Base-by-base conservation (phyloP, 768 basidiomycete species). In the Pisolithus albus region DNA sequence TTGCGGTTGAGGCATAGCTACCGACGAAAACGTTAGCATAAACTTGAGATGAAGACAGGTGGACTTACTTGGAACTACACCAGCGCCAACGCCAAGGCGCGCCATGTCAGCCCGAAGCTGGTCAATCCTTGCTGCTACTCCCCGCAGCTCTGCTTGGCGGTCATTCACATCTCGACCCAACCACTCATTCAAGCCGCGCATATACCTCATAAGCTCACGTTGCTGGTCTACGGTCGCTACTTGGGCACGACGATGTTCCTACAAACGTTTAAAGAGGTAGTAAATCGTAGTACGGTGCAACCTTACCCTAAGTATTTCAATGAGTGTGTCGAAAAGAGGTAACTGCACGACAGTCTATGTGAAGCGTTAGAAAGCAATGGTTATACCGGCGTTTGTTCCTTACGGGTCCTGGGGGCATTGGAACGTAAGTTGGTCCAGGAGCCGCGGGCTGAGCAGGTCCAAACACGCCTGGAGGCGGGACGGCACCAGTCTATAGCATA, bases 171-270 rank as follows among this genome's bases (percentile, higher is more conserved):
- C 90, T 32, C 82, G 77, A 51, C 77, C 82, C 15, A 92, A 70
- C 90, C 90, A 92, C 32, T 80, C 77, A 56, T 92, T 92, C 30
- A 92, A 70, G 2, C 75, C 78, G 45, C 78, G 62, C 79, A 92
- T 83, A 57, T 92, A 91, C 48, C 84, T 72, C 79, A 88, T 88
- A 47, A 89, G 70, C 62, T 87, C 86, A 37, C 86, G 77, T 57
- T 88, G 87, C 60, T 91, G 87, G 44, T 86, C 83, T 13, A 89
- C 77, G 24, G 85, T 84, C 0, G 86, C 87, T 18, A 81, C 66
- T 64, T 88, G 85, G 1, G 85, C 85, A 5, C 80, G 66, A 4
- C 84, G 84, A 64, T 86, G 88, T 71, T 89, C 85, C 88, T 91
- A 56, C 3, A 43, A 18, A 49, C 49, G 46, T 48, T 58, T 53